Conservation (phyloP, 257 asterid species). For the Rehmannia glutinosa region DNA sequence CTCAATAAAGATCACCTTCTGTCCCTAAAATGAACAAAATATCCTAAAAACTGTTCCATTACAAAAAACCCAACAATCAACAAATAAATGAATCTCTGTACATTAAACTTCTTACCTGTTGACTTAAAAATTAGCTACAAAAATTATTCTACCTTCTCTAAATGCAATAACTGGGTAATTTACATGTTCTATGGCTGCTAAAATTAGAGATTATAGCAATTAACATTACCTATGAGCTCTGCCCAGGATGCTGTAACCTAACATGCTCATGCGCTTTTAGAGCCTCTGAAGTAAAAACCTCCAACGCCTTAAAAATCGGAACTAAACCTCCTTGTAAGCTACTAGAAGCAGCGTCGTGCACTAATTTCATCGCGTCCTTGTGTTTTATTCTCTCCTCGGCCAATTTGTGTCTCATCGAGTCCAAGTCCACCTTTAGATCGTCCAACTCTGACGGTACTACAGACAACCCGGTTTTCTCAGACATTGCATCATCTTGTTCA, state of each 20-base stretch:
- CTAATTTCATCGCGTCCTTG: constrained; percentile 73
- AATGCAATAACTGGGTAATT: constrained; percentile 11
- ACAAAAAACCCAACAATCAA: constrained; percentile 17
- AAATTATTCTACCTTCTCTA: constrained; percentile 22
- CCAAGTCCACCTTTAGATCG: constrained; percentile 83
- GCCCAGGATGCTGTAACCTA: constrained; percentile 40
- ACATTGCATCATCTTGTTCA: constrained; percentile 41
- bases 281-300: constrained; percentile 72
- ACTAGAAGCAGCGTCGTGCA: constrained; percentile 84
- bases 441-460: constrained; percentile 61
- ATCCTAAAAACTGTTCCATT: background rate
- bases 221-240: constrained; percentile 12
- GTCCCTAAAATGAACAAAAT: no score
- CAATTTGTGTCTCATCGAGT: constrained; percentile 52
- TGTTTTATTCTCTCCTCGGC: constrained; percentile 78
- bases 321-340: constrained; percentile 85
- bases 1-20: no score
- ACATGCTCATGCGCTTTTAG: constrained; percentile 76
- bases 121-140: constrained; percentile 25
- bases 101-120: background rate
- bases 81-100: constrained; percentile 35
- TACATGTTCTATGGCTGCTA: background rate
- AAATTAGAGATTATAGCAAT: no score
- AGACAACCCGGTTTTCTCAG: constrained; percentile 35
- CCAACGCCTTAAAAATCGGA: constrained; percentile 91